These are phyloP conservation scores for Xerocomus spinulosus DNA, from an alignment of 768 basidiomycete species.

Conservation along the genomic window DNA sequence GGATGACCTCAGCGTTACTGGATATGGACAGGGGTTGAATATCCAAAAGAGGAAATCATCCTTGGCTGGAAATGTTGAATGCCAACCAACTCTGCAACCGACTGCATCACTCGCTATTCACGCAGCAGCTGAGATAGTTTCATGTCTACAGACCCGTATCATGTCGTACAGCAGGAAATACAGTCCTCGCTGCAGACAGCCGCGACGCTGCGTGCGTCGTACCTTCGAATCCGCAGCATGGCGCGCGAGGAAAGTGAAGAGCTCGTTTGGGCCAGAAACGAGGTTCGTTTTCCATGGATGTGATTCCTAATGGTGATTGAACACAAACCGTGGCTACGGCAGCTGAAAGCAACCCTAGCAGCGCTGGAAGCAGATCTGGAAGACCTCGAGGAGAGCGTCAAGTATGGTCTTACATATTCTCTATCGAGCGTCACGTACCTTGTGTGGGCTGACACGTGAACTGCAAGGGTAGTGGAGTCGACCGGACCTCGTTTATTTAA, in stretches of 20 bases:
- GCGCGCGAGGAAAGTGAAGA: constrained; percentile 75
- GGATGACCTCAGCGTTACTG: too few relatives aligned
- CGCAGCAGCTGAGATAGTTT: background rate
- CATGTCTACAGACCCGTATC: constrained; percentile 82
- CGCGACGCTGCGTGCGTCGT: constrained; percentile 67
- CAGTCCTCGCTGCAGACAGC: constrained; percentile 70
- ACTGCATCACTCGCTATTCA: too few relatives aligned
- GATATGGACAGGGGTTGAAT: background rate
- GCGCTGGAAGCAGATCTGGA: constrained; percentile 83
- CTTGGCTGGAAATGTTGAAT: too few relatives aligned
- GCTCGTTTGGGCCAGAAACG: constrained; percentile 71
- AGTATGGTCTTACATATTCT: constrained; percentile 42
- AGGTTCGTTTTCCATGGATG: constrained; percentile 36
- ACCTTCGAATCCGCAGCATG: constrained; percentile 71
- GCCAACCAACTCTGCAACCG: too few relatives aligned
- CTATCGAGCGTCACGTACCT: background rate
- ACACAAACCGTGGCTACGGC: background rate
- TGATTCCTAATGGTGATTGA: background rate
- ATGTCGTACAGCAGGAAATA: constrained; percentile 81
- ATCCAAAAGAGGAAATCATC: background rate
- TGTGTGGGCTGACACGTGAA: constrained; percentile 1
- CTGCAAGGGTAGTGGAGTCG: constrained; percentile 74
- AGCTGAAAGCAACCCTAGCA: constrained; percentile 75
- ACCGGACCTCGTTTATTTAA: constrained; percentile 83
- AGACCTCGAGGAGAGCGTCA: constrained; percentile 92